Evolutionary conservation across 148 eudicot genomes (phyloP).

Genomic region (Camellia sinensis): DNA sequence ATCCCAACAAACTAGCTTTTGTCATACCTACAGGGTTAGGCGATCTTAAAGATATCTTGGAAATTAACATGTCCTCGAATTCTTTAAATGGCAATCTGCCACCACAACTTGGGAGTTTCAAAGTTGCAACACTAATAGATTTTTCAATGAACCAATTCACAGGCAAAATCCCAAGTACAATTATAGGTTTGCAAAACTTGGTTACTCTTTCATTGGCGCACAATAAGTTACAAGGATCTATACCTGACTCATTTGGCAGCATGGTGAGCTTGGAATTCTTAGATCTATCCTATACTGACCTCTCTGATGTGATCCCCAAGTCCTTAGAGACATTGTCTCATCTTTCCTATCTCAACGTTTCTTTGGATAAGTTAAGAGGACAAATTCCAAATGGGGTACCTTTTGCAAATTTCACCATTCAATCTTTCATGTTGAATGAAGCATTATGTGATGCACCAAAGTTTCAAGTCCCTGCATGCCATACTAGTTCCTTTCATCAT

Average conservation of each 20-base stretch:
- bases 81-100: neutral
- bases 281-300: slow-evolving; percentile 4
- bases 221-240: neutral
- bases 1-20: neutral
- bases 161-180: neutral
- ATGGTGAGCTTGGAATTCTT: neutral
- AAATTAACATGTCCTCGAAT: neutral
- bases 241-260: neutral
- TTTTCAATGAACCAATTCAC: neutral
- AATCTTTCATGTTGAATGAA: neutral
- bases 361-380: neutral
- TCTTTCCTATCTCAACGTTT: neutral
- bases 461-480: neutral
- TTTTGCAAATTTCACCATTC: neutral
- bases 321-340: neutral
- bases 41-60: neutral
- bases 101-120: neutral
- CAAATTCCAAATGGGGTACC: slow-evolving; percentile 4
- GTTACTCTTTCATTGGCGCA: neutral
- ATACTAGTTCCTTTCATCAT: no score
- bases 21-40: neutral
- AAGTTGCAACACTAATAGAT: neutral
- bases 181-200: neutral
- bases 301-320: slow-evolving; percentile 6
- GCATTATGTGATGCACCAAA: neutral